A percentile compares a stretch with the other conserved stretches of the same genome.
These are phyloP conservation scores for Penicillium silybi DNA, from an alignment of 495 filamentous ascomycete species.

Conservation along the genomic window DNA sequence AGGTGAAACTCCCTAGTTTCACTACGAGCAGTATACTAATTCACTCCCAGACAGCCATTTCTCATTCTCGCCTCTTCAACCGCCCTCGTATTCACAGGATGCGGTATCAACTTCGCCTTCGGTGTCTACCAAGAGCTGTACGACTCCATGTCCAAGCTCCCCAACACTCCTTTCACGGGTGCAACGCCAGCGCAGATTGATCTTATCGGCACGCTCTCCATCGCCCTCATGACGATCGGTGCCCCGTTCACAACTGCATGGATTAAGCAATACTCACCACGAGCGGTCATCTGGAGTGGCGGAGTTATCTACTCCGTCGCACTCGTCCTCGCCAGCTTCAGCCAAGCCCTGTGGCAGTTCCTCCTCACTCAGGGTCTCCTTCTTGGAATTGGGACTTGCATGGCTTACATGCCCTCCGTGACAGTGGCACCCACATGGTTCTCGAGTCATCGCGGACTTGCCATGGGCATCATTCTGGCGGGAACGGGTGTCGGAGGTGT, in stretches of 20 bases:
- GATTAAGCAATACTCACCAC: slow-evolving; percentile 35
- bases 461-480: slow-evolving; percentile 36
- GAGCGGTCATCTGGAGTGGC: slow-evolving; percentile 25
- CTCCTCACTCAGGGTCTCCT: slow-evolving; percentile 37
- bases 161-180: slow-evolving; percentile 31
- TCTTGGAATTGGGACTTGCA: slow-evolving; percentile 31
- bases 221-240: slow-evolving; percentile 42
- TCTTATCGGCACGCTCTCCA: slow-evolving; percentile 41
- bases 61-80: slow-evolving; percentile 29
- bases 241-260: slow-evolving; percentile 35
- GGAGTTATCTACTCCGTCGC: slow-evolving; percentile 28
- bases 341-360: slow-evolving; percentile 38
- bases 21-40: not conserved
- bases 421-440: slow-evolving; percentile 38
- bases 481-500: slow-evolving; percentile 36
- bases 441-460: slow-evolving; percentile 26
- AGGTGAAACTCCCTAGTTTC: not conserved
- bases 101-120: slow-evolving; percentile 43
- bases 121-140: slow-evolving; percentile 47
- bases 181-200: slow-evolving; percentile 39
- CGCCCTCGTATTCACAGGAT: slow-evolving; percentile 35
- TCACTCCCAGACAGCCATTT: slow-evolving; percentile 10
- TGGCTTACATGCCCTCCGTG: slow-evolving; percentile 37
- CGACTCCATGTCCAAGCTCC: slow-evolving; percentile 30
- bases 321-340: slow-evolving; percentile 32